Evolutionary conservation across 768 basidiomycete genomes (phyloP).

Genomic region (Trametes gibbosa): DNA sequence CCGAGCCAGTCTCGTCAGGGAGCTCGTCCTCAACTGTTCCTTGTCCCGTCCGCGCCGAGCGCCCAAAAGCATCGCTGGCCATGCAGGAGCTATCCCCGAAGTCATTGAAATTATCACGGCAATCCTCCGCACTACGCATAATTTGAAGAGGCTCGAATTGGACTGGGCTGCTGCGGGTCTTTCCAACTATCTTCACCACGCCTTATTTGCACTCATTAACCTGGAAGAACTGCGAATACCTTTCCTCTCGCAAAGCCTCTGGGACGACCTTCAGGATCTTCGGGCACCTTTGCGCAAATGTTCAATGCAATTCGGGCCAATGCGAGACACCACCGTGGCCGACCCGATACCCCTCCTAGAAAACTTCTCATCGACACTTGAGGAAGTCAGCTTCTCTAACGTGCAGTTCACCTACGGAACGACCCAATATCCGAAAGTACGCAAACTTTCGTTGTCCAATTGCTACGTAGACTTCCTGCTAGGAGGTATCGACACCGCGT

Average conservation of each 20-base stretch:
- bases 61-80: too few relatives aligned
- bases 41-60: neutral
- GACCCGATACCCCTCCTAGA: constrained; percentile 2
- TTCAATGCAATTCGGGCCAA: neutral
- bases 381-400: neutral
- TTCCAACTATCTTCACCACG: neutral
- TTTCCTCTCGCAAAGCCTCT: neutral
- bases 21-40: constrained; percentile 1
- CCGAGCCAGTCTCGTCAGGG: neutral
- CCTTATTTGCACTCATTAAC: neutral
- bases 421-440: neutral
- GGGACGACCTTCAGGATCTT: neutral
- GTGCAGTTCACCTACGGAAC: neutral
- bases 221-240: neutral
- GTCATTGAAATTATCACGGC: neutral
- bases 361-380: neutral
- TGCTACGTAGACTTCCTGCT: neutral
- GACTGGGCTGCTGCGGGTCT: constrained; percentile 6
- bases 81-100: neutral
- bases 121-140: neutral
- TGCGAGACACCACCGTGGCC: neutral
- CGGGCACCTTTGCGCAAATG: neutral
- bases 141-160: neutral
- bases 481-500: constrained; percentile 1
- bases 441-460: neutral